Conservation (phyloP, 2,329 filamentous ascomycete genomes). For the Kalaharituber pfeilii region DNA sequence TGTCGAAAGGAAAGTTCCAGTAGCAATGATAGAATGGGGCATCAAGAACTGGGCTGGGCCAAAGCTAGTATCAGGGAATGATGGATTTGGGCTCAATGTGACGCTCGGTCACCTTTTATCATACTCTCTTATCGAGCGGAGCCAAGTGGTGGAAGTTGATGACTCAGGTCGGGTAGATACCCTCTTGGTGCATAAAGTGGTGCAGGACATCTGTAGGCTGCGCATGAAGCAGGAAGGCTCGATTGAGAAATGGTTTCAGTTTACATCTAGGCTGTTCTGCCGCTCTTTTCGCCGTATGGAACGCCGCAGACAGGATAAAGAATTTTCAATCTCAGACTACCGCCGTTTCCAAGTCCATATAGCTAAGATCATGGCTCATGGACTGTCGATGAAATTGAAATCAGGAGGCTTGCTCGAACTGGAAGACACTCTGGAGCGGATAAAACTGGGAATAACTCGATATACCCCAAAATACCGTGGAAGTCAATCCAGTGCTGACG, state of each 20-base stretch:
- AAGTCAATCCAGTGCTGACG: not conserved
- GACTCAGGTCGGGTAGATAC: constrained; percentile 21
- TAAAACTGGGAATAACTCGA: constrained; percentile 9
- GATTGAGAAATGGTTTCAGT: constrained; percentile 34
- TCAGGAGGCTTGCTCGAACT: constrained; percentile 4
- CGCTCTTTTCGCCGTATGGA: constrained; percentile 4
- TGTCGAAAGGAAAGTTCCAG: constrained; percentile 46
- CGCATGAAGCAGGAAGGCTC: constrained; percentile 24
- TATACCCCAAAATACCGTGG: not conserved
- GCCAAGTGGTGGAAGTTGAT: constrained; percentile 12
- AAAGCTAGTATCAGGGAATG: constrained; percentile 17
- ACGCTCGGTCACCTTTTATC: constrained; percentile 21
- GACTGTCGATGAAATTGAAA: constrained; percentile 20
- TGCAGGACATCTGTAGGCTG: constrained; percentile 18
- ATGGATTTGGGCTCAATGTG: constrained; percentile 17
- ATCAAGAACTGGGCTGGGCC: constrained; percentile 11
- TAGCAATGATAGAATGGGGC: constrained; percentile 39
- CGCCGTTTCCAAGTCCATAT: constrained; percentile 37
- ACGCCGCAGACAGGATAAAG: constrained; percentile 28
- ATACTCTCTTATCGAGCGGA: constrained; percentile 21
- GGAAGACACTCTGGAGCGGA: not conserved
- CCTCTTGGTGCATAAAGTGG: constrained; percentile 20
- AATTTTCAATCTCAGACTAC: constrained; percentile 35
- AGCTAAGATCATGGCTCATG: constrained; percentile 31
- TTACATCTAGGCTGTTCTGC: constrained; percentile 27